These are phyloP conservation scores for Lactifluus pinguis DNA, from an alignment of 768 basidiomycete genomes.

Conservation along the genomic window DNA sequence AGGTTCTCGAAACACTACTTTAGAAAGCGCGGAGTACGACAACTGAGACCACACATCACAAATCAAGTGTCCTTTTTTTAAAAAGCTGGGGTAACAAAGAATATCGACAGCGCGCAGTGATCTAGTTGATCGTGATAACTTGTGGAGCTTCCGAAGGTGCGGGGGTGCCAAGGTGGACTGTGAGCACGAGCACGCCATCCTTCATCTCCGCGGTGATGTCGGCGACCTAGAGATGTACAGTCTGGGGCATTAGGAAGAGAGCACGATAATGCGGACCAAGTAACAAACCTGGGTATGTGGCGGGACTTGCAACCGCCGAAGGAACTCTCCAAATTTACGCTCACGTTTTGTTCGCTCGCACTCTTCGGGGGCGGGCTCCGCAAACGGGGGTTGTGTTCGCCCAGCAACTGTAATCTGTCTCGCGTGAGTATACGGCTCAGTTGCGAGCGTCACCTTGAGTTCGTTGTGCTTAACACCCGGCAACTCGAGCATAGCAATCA, in stretches of 20 bases:
- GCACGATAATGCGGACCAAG: slow-evolving; percentile 14
- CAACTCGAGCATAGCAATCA: slow-evolving; percentile 58
- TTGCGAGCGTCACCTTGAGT: slow-evolving; percentile 49
- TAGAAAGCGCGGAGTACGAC: neutral
- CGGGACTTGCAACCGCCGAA: slow-evolving; percentile 46
- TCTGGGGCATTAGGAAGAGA: slow-evolving; percentile 18
- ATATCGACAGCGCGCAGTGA: neutral
- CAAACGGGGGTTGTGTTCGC: slow-evolving; percentile 33
- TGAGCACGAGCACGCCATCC: slow-evolving; percentile 53
- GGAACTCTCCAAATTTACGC: slow-evolving; percentile 43
- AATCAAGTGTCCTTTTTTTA: neutral
- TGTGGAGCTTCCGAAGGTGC: slow-evolving; percentile 37
- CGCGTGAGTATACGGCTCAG: slow-evolving; percentile 51
- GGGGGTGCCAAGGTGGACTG: slow-evolving; percentile 41
- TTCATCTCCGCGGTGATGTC: slow-evolving; percentile 48
- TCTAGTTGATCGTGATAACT: slow-evolving; percentile 37
- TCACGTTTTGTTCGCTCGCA: slow-evolving; percentile 35
- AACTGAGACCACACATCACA: neutral
- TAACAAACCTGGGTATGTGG: slow-evolving; percentile 44
- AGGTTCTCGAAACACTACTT: neutral
- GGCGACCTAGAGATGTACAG: slow-evolving; percentile 32
- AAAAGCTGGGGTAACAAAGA: neutral
- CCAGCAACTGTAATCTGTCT: slow-evolving; percentile 54
- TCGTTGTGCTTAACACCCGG: slow-evolving; percentile 56
- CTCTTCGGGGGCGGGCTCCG: slow-evolving; percentile 21